A percentile compares a stretch with the other conserved stretches of the same genome.
Evolutionary conservation across 345 rosid species (phyloP).

Genomic region (Heritiera littoralis): DNA sequence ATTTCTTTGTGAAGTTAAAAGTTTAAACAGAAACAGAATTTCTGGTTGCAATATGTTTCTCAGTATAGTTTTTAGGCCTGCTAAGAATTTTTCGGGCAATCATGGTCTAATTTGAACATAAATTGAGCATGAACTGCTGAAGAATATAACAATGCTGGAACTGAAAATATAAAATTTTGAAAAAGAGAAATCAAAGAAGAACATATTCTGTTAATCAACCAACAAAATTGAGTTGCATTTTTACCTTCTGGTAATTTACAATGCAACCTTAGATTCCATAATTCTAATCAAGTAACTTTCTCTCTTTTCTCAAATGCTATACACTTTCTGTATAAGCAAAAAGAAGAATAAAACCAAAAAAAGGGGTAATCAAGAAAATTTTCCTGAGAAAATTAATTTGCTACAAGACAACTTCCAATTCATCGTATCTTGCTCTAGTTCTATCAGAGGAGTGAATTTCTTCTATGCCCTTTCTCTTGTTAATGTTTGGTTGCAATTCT

Average conservation of each 20-base stretch:
- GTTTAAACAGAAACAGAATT: too few species aligned
- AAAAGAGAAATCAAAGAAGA: not conserved
- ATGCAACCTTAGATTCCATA: not conserved
- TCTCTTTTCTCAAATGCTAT: too few species aligned
- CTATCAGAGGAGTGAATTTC: conserved; percentile 37
- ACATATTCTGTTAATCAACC: not conserved
- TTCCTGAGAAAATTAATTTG: not conserved
- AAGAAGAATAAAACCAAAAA: conserved; percentile 3
- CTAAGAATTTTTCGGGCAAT: too few species aligned
- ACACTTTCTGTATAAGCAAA: too few species aligned
- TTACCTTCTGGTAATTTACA: conserved; percentile 12
- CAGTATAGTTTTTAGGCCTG: too few species aligned
- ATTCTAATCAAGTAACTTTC: not conserved
- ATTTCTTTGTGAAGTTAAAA: too few species aligned
- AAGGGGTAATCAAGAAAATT: not conserved
- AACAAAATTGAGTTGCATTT: conserved; percentile 19
- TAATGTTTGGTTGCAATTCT: conserved; percentile 24
- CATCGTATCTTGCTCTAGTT: conserved; percentile 36
- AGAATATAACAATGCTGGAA: not conserved
- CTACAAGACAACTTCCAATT: conserved; percentile 9
- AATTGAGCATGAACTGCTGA: not conserved
- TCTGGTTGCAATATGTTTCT: not conserved
- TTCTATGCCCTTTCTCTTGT: conserved; percentile 47
- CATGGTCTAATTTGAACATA: not conserved
- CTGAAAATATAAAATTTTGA: not conserved